These are phyloP conservation scores for Clonostachys rosea DNA, from an alignment of 2,329 filamentous ascomycete genomes.

Conservation along the genomic window DNA sequence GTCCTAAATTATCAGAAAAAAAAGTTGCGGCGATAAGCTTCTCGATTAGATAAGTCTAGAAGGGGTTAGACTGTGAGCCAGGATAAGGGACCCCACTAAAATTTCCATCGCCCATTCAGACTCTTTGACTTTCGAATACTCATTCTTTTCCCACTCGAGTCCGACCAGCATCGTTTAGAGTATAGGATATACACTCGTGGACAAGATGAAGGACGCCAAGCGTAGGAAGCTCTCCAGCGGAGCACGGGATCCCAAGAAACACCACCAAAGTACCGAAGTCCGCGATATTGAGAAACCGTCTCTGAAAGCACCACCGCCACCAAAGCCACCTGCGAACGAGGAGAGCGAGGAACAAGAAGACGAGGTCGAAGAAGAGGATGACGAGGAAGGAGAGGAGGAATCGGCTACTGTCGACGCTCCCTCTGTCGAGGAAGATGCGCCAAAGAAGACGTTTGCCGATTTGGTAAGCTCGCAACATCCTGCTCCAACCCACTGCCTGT, in stretches of 20 bases:
- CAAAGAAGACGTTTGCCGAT: slow-evolving; percentile 60
- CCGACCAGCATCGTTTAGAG: no score
- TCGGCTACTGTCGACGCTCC: slow-evolving; percentile 25
- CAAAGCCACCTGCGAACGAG: no score
- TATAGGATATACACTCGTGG: neutral
- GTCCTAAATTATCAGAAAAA: neutral
- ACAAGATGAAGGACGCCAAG: slow-evolving; percentile 31
- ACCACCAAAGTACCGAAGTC: slow-evolving; percentile 2
- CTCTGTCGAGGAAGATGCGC: slow-evolving; percentile 14
- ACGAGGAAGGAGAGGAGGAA: slow-evolving; percentile 17
- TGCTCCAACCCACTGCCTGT: neutral
- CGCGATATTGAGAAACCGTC: no score
- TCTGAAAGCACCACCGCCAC: no score
- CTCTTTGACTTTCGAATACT: no score
- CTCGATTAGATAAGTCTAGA: slow-evolving; percentile 2
- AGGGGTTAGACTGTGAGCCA: neutral
- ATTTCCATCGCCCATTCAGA: neutral
- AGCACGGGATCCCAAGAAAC: slow-evolving; percentile 3
- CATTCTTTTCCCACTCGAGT: no score
- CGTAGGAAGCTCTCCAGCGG: slow-evolving; percentile 32
- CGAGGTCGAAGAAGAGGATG: slow-evolving; percentile 1
- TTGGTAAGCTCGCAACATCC: slow-evolving; percentile 33
- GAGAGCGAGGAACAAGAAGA: no score
- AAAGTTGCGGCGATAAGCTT: slow-evolving; percentile 1
- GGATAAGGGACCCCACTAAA: slow-evolving; percentile 4